Evolutionary conservation across 768 basidiomycete species (phyloP), one percentile per base, ranked within the genome.

Genomic region (Grammothele lineata): DNA sequence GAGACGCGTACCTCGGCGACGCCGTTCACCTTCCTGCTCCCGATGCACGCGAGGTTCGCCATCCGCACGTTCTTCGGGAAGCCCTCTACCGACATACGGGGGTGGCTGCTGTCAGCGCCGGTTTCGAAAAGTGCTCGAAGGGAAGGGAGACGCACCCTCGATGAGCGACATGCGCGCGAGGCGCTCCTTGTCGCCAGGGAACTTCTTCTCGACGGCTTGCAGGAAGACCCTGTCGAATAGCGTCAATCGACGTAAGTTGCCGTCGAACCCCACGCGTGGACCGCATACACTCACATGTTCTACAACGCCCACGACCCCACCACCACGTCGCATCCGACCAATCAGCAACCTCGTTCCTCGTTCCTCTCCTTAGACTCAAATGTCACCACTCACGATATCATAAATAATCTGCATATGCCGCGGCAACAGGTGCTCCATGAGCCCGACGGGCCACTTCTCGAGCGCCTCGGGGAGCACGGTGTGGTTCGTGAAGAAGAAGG

Each of bases 401-500:
- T 79, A 95, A 58, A 94, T 92, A 58, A 95, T 92, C 60, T 95
- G 90, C 80, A 94, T 70, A 59, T 92, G 92, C 56, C 57, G 79
- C 3, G 93, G 93, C 14, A 97, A 71, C 35, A 97, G 74, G 62
- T 88, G 80, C 61, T 92, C 80, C 58, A 99, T 64, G 48, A 99
- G 69, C 14, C 88, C 80, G 33, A 98, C 86, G 5, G 90, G 76
- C 96, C 96, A 99, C 67, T 90, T 96, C 72, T 90, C 87, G 19
- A 89, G 66, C 1, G 87, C 87, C 73, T 89, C 87, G 19, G 92
- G 89, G 24, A 96, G 73, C 24, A 98, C 93, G 7, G 90, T 92
- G 66, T 92, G 93, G 64, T 95, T 96, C 9, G 93, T 97, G 71
- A 92, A 98, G 67, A 89, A 92, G 72, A 96, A 94, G 2, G 89